Percentiles rank a stretch among this genome's conserved stretches.
These are phyloP conservation scores for Chamaecrista fasciculata DNA, from an alignment of 306 rosid species.

Conservation along the genomic window DNA sequence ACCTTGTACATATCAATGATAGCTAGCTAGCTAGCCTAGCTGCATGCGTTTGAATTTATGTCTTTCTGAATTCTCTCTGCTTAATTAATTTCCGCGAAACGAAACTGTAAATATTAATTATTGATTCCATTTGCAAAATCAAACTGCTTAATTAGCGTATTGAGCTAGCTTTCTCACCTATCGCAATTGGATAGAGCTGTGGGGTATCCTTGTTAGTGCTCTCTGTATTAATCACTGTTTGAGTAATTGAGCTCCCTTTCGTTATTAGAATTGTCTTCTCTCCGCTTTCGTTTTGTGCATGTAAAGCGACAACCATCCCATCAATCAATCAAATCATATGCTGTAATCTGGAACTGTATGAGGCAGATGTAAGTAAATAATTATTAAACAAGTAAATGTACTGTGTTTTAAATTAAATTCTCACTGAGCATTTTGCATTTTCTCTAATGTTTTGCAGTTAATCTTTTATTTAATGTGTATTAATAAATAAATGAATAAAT, in stretches of 20 bases:
- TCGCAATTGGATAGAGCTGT: not conserved
- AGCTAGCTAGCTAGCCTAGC: no score
- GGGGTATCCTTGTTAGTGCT: conserved; percentile 23
- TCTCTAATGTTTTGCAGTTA: no score
- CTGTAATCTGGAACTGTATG: conserved; percentile 8
- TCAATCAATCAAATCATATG: not conserved
- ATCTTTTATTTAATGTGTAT: no score
- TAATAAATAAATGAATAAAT: no score
- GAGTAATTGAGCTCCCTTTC: not conserved
- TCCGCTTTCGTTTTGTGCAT: not conserved
- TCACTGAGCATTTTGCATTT: no score
- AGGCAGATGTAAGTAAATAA: no score
- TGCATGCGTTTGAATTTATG: no score
- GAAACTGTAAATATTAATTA: conserved; percentile 11
- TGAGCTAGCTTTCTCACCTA: not conserved
- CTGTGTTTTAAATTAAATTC: no score
- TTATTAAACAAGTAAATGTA: no score
- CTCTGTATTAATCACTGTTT: not conserved
- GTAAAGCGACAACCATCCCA: not conserved
- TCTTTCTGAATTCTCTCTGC: not conserved
- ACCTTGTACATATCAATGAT: no score
- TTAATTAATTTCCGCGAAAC: not conserved
- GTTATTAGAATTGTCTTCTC: not conserved
- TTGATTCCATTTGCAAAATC: not conserved
- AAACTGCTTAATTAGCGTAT: not conserved